Percentiles rank a stretch among this genome's conserved stretches.
Evolutionary conservation across 2,329 filamentous ascomycete species (phyloP).

Genomic region (Amauroascus niger): DNA sequence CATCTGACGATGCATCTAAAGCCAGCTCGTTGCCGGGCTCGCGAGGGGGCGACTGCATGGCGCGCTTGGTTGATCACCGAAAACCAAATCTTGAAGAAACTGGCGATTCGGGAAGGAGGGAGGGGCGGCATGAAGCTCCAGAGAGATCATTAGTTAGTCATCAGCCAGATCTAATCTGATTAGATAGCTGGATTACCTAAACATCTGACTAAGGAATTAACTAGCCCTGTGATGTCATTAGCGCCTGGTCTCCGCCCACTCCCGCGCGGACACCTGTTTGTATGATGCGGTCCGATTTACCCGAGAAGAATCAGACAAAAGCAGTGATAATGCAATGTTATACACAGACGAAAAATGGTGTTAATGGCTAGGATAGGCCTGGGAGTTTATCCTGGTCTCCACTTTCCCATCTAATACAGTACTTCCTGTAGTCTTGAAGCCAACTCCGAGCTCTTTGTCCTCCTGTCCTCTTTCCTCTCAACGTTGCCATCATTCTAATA

Average conservation of each 20-base stretch:
- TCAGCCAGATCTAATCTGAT: slow-evolving; percentile 1
- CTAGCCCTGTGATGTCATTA: slow-evolving; percentile 6
- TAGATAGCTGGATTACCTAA: slow-evolving; percentile 2
- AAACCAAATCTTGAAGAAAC: background rate
- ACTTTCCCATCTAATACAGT: too few species aligned
- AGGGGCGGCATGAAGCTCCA: background rate
- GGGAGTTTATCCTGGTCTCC: too few species aligned
- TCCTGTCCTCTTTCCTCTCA: background rate
- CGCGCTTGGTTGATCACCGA: background rate
- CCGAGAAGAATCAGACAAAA: background rate
- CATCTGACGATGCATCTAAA: slow-evolving; percentile 22
- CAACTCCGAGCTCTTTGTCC: background rate
- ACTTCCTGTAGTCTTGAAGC: background rate
- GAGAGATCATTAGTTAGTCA: slow-evolving; percentile 11
- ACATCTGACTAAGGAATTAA: too few species aligned
- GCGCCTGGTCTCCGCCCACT: background rate
- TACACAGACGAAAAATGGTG: too few species aligned
- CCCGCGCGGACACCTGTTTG: background rate
- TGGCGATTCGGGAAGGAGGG: background rate
- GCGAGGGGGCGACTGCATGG: slow-evolving; percentile 1
- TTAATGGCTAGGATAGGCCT: too few species aligned
- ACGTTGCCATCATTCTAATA: background rate
- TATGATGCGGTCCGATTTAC: background rate
- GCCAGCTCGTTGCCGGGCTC: background rate
- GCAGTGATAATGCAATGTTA: too few species aligned